Conservation (phyloP, 805 yeast genomes). For the Zygosaccharomyces bailii region DNA sequence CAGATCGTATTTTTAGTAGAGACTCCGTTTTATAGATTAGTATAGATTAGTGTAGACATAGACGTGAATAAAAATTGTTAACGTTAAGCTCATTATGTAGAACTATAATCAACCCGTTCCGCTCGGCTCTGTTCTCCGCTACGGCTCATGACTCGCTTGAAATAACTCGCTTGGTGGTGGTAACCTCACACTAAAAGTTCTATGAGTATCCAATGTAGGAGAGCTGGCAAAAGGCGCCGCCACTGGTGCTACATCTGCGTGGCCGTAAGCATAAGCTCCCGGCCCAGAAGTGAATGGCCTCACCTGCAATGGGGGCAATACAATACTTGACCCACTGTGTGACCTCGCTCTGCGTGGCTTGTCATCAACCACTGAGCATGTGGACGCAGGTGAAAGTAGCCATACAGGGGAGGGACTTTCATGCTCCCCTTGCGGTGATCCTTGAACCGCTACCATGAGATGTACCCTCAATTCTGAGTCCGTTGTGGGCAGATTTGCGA, state of each 20-base stretch:
- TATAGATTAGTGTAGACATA: too few species aligned
- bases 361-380: background rate
- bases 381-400: slow-evolving; percentile 1
- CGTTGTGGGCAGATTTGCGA: slow-evolving; percentile 2
- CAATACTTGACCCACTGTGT: slow-evolving; percentile 3
- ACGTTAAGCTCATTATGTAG: too few species aligned
- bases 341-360: slow-evolving; percentile 2
- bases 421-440: slow-evolving; percentile 1
- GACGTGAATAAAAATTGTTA: too few species aligned
- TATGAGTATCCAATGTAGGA: background rate
- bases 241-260: background rate
- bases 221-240: slow-evolving; percentile 5
- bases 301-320: background rate
- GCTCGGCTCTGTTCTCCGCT: too few species aligned
- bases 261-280: slow-evolving; percentile 2
- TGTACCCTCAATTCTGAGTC: slow-evolving; percentile 5
- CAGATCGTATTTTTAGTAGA: too few species aligned
- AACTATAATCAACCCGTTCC: too few species aligned
- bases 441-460: slow-evolving; percentile 6
- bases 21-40: too few species aligned
- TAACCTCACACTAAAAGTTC: slow-evolving; percentile 10
- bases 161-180: slow-evolving; percentile 24
- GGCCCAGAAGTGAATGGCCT: background rate
- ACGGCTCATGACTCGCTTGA: background rate
- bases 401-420: slow-evolving; percentile 4